A percentile compares a stretch with the other conserved stretches of the same genome.
Conservation (phyloP, 2,329 filamentous ascomycete species). For the Neospermospora avenae region DNA sequence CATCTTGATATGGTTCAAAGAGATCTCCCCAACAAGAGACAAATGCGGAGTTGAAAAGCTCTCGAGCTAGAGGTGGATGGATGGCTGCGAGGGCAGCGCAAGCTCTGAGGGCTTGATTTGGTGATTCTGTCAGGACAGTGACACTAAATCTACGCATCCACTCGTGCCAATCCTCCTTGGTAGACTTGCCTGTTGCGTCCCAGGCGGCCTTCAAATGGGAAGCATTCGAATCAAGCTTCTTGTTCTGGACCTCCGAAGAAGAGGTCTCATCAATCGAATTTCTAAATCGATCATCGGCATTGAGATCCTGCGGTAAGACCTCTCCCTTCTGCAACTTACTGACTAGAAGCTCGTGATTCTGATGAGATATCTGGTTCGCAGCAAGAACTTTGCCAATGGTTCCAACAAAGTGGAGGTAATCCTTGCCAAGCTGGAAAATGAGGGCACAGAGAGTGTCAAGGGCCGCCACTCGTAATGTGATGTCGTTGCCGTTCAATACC, state of each 20-base stretch:
- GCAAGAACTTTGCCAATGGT: conserved; percentile 87
- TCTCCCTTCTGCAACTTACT: conserved; percentile 94
- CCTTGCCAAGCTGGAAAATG: conserved; percentile 92
- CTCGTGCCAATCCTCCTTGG: conserved; percentile 98
- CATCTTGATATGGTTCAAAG: conserved; percentile 95
- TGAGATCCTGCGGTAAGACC: conserved; percentile 89
- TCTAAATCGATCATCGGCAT: conserved; percentile 76
- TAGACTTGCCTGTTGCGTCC: conserved; percentile 96
- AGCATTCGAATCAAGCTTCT: conserved; percentile 96
- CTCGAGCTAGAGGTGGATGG: conserved; percentile 86
- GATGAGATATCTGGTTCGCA: conserved; percentile 77
- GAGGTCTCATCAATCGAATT: conserved; percentile 76
- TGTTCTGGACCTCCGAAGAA: conserved; percentile 79
- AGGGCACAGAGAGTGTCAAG: conserved; percentile 92
- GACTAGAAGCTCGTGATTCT: conserved; percentile 89
- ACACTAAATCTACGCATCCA: conserved; percentile 98
- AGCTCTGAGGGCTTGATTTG: conserved; percentile 89
- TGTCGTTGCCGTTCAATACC: conserved; percentile 71
- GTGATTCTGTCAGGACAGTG: conserved; percentile 89
- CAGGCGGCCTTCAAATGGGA: conserved; percentile 96
- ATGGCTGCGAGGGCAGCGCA: conserved; percentile 89
- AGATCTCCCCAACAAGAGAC: conserved; percentile 98
- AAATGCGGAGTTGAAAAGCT: conserved; percentile 97
- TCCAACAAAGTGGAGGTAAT: conserved; percentile 91
- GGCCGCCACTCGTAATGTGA: conserved; percentile 72